phyloP scores from a whole-genome alignment of 441 rosid species.

The Brassica balearica region DNA sequence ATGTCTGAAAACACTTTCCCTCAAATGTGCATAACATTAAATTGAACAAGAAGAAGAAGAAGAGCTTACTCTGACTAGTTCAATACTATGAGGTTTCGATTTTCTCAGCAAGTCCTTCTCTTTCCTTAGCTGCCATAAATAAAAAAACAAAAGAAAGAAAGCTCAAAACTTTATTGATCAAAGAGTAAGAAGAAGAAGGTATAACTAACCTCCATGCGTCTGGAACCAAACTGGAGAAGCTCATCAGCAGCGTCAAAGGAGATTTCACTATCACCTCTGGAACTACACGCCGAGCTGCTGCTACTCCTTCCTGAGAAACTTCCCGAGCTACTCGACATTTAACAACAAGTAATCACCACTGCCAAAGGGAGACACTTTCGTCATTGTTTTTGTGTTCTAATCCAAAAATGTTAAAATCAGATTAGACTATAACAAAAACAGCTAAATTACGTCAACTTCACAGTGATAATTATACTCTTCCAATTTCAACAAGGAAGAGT shows the following conservation, averaged over 20 bases:
- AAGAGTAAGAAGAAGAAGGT: conserved; percentile 7
- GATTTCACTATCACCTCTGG: conserved; percentile 51
- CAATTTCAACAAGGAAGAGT: background rate
- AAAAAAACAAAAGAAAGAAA: background rate
- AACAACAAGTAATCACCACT: no score
- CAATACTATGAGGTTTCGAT: conserved; percentile 71
- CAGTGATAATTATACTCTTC: no score
- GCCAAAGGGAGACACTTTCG: no score
- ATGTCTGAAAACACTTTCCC: background rate
- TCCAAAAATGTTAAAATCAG: background rate
- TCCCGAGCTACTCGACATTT: conserved; percentile 46
- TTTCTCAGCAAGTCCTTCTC: conserved; percentile 73
- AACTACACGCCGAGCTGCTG: conserved; percentile 55
- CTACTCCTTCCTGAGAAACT: conserved; percentile 53
- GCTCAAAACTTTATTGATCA: background rate
- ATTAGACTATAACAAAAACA: background rate
- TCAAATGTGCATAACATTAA: background rate
- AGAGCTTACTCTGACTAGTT: conserved; percentile 65
- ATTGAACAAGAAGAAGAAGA: background rate
- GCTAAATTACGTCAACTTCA: no score
- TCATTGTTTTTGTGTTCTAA: no score
- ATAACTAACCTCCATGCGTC: conserved; percentile 64
- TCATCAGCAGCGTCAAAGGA: conserved; percentile 55
- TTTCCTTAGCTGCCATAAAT: conserved; percentile 62
- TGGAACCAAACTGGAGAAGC: conserved; percentile 61